Evolutionary conservation across 768 basidiomycete genomes (phyloP), one percentile per base, ranked within the genome.

Genomic region (Clitopilus hobsonii): DNA sequence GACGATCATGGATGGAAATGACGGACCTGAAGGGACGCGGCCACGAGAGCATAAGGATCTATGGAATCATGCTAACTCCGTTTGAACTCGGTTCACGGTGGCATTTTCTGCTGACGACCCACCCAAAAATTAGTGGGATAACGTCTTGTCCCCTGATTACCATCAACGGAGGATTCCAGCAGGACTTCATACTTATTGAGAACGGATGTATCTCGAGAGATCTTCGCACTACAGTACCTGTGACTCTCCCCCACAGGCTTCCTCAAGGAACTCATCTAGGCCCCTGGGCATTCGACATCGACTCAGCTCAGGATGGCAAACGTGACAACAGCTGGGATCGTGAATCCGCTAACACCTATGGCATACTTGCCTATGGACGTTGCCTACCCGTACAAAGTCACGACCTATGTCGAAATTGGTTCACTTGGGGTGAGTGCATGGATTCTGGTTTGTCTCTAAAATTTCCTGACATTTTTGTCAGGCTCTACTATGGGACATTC

Each of bases 401-500:
- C 48, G 48, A 23, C 23, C 6, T 49, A 49, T 20, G 48, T 49
- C 18, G 22, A 49, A 14, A 27, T 27, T 16, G 48, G 22, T 23
- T 24, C 48, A 6, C 48, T 49, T 23, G 48, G 48, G n/a, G 48
- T 49, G 48, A 49, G 48, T 20, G 8, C 5, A 14, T 6, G 27
- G 13, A 14, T 49, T 27, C 16, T 22, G 8, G 24, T 49, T 10
- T 49, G 48, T 49, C 22, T 6, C 24, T 16, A 3, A 1, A 5
- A 27, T 10, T 24, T 14, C 24, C 23, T 49, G 8, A 49, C 48
- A 27, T 49, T 22, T 7, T 22, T 18, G 10, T 10, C 38, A 69
- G 67, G 56, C 62, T 22, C 53, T 65, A 11, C 52, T 65, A 5
- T 71, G 69, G 70, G 70, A 71, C 49, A 56, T 70, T 23, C 26